Evolutionary conservation across 2,329 filamentous ascomycete genomes (phyloP), one percentile per base, ranked within the genome.

Genomic region (Alternaria gaisen): DNA sequence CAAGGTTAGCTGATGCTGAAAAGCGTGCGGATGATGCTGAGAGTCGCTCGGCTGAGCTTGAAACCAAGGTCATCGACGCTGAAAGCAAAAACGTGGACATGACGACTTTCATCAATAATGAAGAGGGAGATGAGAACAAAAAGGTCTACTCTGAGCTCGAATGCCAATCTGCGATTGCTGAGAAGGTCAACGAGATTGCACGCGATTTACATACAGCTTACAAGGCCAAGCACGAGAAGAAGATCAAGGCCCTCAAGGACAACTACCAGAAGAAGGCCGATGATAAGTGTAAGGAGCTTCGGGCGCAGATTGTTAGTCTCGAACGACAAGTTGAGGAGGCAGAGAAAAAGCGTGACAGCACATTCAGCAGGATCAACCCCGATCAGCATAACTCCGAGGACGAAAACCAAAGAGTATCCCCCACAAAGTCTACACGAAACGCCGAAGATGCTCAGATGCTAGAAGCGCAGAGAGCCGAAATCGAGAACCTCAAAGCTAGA

Each of bases 201-300:
- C 87, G 93, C 30, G 95, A 99, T 75, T 85, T 99, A 41, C 95
- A 99, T 77, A 86, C 90, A 0, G 85, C 97, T 11, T 99, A 99
- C 86, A 98, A 97, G 82, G 89, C 91, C 75, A 99, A 99, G 82
- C 95, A 99, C 77, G 94, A 98, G 82, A 92, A 90, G 64, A 99
- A 99, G 83, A 94, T 98, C 44, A 87, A 92, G 1, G 94, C 94
- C 4, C 84, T 99, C 66, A 98, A 90, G 76, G 88, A 89, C 71
- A 87, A 85, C 73, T 90, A 98, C 80, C 93, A 97, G 78, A 87
- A 87, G 47, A 89, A 94, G 56, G 95, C 93, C 87, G 93, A 97
- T 80, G 96, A 96, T 84, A 92, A 91, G 73, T 87, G 94, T 58
- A 87, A 87, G 55, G 91, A 94, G 70, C 86, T 97, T 3, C 91